Evolutionary conservation across 179 eudicot species (phyloP).

Genomic region (Amaranthus tricolor): DNA sequence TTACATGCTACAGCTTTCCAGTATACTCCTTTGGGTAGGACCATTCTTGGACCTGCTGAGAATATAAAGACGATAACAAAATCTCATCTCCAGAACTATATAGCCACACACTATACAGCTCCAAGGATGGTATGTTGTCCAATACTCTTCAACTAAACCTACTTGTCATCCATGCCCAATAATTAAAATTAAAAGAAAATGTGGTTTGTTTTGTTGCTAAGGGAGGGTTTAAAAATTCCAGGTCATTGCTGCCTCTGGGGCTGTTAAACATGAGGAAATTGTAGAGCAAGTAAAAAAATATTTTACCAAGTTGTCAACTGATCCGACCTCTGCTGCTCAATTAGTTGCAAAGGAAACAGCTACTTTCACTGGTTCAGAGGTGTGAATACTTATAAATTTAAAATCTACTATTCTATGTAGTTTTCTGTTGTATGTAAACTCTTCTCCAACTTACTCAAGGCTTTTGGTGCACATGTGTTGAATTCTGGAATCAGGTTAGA

Average conservation of each 20-base stretch:
- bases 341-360: constrained; percentile 44
- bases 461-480: neutral
- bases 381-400: constrained; percentile 10
- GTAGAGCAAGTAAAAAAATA: constrained; percentile 39
- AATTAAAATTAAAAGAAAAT: too few relatives aligned
- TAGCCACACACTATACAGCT: constrained; percentile 47
- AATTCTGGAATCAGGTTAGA: constrained; percentile 43
- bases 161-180: neutral
- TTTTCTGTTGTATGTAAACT: neutral
- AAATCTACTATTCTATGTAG: neutral
- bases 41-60: constrained; percentile 50
- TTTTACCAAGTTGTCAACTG: constrained; percentile 43
- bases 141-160: neutral
- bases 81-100: constrained; percentile 42
- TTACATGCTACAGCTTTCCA: constrained; percentile 56
- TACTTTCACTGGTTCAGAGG: constrained; percentile 54
- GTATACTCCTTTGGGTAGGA: constrained; percentile 45
- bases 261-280: constrained; percentile 45
- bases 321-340: constrained; percentile 46
- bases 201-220: neutral
- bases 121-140: constrained; percentile 41
- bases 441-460: neutral
- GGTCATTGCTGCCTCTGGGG: constrained; percentile 53
- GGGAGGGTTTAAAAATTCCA: constrained; percentile 14
- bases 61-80: constrained; percentile 42